Evolutionary conservation across 345 rosid genomes (phyloP).

Genomic region (Nasturtium officinale): DNA sequence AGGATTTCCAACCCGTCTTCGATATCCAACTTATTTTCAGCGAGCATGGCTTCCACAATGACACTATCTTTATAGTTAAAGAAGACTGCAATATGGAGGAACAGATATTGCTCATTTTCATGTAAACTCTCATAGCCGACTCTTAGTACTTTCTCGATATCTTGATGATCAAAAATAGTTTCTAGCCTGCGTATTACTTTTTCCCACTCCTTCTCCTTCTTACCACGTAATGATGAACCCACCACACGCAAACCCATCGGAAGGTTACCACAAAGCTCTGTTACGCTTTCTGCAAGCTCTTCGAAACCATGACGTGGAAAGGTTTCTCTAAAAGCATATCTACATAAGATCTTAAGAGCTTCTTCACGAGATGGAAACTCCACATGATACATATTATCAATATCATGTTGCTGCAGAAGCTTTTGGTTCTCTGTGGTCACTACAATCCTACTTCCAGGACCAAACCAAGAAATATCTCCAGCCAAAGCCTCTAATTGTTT

Average conservation of each 20-base stretch:
- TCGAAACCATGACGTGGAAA: not conserved
- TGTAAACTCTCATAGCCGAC: constrained; percentile 41
- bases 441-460: constrained; percentile 53
- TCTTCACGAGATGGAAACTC: not conserved
- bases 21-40: not conserved
- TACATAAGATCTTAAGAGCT: constrained; percentile 23
- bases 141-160: constrained; percentile 18
- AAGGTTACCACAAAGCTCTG: constrained; percentile 22
- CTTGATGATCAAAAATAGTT: not conserved
- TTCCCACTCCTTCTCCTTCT: constrained; percentile 27
- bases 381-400: not conserved
- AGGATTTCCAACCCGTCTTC: constrained; percentile 3
- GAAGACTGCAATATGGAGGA: constrained; percentile 46
- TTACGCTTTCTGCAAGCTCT: not conserved
- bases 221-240: constrained; percentile 27
- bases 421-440: constrained; percentile 57
- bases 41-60: not conserved
- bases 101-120: constrained; percentile 21
- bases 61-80: not conserved
- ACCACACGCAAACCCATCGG: constrained; percentile 43
- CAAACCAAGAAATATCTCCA: constrained; percentile 46
- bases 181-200: constrained; percentile 8
- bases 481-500: constrained; percentile 27
- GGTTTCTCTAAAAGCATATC: constrained; percentile 4
- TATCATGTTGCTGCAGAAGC: constrained; percentile 16